Conservation (phyloP, 1,139 yeast species). For the Eremothecium coryli region DNA sequence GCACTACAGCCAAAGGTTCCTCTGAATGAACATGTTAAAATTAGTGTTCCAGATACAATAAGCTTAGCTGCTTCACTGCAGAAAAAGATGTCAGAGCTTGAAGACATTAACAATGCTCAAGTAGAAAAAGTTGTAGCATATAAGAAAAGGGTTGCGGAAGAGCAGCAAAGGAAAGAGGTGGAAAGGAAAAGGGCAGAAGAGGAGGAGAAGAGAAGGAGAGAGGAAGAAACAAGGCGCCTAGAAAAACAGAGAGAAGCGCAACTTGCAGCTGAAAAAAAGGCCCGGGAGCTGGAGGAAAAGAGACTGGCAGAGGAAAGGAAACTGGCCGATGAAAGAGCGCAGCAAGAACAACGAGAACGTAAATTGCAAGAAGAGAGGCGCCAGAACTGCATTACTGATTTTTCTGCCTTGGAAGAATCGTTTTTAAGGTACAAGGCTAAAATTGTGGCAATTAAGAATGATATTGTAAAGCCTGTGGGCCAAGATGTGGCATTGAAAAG, state of each 20-base stretch:
- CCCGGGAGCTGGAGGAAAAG: constrained; percentile 10
- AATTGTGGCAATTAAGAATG: constrained; percentile 50
- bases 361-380: constrained; percentile 8
- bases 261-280: constrained; percentile 11
- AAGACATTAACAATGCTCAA: constrained; percentile 9
- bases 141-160: constrained; percentile 14
- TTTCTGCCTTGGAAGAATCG: constrained; percentile 36
- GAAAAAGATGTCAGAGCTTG: constrained; percentile 9
- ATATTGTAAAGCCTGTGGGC: constrained; percentile 46
- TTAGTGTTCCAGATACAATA: neutral
- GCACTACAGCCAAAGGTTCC: neutral
- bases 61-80: neutral
- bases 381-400: constrained; percentile 31
- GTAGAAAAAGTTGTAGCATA: constrained; percentile 10
- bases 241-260: constrained; percentile 12
- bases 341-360: constrained; percentile 9
- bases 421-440: constrained; percentile 46
- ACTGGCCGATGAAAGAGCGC: constrained; percentile 6
- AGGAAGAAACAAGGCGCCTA: constrained; percentile 11
- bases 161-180: constrained; percentile 12
- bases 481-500: constrained; percentile 37
- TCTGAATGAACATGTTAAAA: neutral
- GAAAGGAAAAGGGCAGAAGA: constrained; percentile 14
- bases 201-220: constrained; percentile 11
- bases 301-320: constrained; percentile 10